Evolutionary conservation across 768 basidiomycete species (phyloP), one percentile per base, ranked within the genome.

Genomic region (Epithele typhae): DNA sequence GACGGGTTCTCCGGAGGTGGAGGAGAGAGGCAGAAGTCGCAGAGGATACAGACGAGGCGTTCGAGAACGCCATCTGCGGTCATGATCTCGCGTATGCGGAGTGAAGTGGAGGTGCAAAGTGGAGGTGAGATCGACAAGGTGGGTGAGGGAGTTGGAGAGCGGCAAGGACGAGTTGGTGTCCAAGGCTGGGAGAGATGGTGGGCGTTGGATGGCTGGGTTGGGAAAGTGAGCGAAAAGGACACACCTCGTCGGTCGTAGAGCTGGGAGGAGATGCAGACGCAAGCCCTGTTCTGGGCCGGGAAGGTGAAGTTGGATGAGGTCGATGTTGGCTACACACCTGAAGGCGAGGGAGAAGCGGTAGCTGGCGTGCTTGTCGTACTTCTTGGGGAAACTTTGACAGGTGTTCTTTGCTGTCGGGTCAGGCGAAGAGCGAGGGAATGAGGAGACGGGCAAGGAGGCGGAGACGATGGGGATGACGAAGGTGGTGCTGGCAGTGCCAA

Each of bases 1-100:
- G 83, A 72, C 1, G 86, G 82, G 58, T 85, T 87, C 56, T 88
- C 87, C 35, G 87, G 87, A 0, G 84, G 84, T 1, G 90, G 87
- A 1, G 90, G 89, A 52, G 76, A 82, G 19, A 90, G 67, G 64
- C 91, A 92, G 57, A 90, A 91, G 52, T 93, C 89, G 59, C 87
- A 87, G 9, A 95, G 75, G 52, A 99, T 91, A 47, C 88, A 81
- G 12, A 98, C 88, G 24, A 99, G 84, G 12, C 95, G 85, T 62
- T 99, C 96, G 15, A 99, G 81, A 1, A 95, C 96, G 38, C 96
- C 96, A 60, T 98, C 95, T 77, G 88, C 84, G 23, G 93, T 95
- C 79, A 99, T 89, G 57, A 96, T 97, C 69, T 99, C 96, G 48
- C 95, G 85, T 68, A 99, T 98, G 45, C 93, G 83, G 2, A 95